These are phyloP conservation scores for Haematococcus sp. DNA, from an alignment of 139 green algal genomes.

Conservation along the genomic window DNA sequence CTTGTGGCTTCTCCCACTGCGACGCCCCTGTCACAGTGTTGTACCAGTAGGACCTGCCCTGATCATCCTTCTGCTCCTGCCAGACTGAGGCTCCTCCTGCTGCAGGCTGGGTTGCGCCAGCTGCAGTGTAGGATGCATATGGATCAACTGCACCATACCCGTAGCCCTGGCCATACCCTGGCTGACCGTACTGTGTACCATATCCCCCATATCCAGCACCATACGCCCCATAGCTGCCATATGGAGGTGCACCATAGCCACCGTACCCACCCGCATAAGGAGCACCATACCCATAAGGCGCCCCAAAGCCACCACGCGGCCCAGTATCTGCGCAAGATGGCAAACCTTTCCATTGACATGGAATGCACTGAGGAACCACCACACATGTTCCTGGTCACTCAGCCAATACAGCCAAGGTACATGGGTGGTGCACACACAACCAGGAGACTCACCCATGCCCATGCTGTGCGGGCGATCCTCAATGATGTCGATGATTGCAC, in stretches of 20 bases:
- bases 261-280: not conserved
- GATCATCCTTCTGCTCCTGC: conserved; percentile 71
- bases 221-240: conserved; percentile 5
- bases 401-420: not conserved
- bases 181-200: not conserved
- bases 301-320: conserved; percentile 4
- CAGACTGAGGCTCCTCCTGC: conserved; percentile 23
- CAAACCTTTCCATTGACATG: not conserved
- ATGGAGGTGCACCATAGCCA: not conserved
- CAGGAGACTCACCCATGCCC: not conserved
- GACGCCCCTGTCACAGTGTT: conserved; percentile 82
- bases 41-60: conserved; percentile 89
- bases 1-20: conserved; percentile 85
- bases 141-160: not conserved
- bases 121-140: not conserved
- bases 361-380: not conserved
- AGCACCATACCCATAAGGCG: conserved; percentile 1
- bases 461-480: conserved; percentile 20
- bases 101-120: not conserved
- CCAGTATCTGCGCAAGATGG: not conserved
- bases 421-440: not conserved
- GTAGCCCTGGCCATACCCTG: not conserved
- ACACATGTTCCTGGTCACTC: not conserved
- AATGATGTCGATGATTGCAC: conserved; percentile 41
- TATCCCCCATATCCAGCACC: conserved; percentile 16